phyloP scores from a whole-genome alignment of 306 rosid genomes.

The Amphicarpaea edgeworthii region DNA sequence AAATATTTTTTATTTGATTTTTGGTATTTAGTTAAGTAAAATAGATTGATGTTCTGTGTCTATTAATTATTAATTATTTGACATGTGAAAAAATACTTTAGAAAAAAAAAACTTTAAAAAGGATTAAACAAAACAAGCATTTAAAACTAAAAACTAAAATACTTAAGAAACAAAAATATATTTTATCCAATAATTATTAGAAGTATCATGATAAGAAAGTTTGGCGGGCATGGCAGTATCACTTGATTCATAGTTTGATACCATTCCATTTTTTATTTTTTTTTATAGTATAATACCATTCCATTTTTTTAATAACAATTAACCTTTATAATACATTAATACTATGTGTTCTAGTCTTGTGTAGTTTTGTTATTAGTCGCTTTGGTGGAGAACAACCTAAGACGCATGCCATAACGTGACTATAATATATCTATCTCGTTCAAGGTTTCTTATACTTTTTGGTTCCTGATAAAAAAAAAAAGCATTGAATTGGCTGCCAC shows the following conservation, averaged over 20 bases:
- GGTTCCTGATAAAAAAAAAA: conserved; percentile 14
- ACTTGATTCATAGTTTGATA: too few relatives aligned
- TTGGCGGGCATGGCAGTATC: background rate
- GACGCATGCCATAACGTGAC: conserved; percentile 32
- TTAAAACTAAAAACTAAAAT: too few relatives aligned
- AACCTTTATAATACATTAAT: background rate
- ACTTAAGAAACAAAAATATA: too few relatives aligned
- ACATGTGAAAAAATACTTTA: too few relatives aligned
- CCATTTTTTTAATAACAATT: background rate
- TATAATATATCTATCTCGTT: background rate
- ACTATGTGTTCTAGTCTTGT: background rate
- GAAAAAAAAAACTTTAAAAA: too few relatives aligned
- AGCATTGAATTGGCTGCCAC: conserved; percentile 26
- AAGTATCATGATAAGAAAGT: background rate
- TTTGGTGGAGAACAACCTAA: background rate
- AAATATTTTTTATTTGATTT: too few relatives aligned
- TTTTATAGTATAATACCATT: background rate
- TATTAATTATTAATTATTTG: too few relatives aligned
- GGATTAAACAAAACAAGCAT: too few relatives aligned
- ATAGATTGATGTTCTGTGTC: too few relatives aligned
- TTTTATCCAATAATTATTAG: too few relatives aligned
- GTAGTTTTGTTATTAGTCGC: background rate
- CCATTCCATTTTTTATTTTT: too few relatives aligned
- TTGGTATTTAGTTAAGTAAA: too few relatives aligned
- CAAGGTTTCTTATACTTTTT: background rate